Conservation (phyloP, 768 basidiomycete species). For the Cystobasidium tubakii region DNA sequence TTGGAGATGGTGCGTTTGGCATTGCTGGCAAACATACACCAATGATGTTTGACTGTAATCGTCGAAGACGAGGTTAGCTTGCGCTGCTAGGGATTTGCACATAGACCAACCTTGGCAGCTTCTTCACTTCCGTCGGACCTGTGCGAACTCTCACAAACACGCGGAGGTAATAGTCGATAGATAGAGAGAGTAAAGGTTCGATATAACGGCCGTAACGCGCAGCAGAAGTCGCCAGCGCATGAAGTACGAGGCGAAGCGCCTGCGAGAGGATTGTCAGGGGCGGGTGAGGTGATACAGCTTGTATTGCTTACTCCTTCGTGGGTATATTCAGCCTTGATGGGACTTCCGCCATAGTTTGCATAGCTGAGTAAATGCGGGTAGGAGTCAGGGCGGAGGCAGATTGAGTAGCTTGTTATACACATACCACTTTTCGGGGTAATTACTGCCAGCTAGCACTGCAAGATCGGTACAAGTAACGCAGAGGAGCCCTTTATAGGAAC, state of each 20-base stretch:
- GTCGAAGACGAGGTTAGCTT: no score
- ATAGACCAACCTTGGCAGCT: conserved; percentile 61
- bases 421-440: conserved; percentile 95
- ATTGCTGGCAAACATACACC: conserved; percentile 76
- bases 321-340: conserved; percentile 84
- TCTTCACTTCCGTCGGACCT: conserved; percentile 76
- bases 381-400: background rate
- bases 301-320: conserved; percentile 73
- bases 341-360: conserved; percentile 88
- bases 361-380: conserved; percentile 55
- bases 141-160: conserved; percentile 74
- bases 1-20: conserved; percentile 76
- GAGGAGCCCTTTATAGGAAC: conserved; percentile 61
- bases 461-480: conserved; percentile 96
- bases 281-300: background rate
- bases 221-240: conserved; percentile 77
- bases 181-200: conserved; percentile 72
- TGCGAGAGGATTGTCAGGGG: conserved; percentile 47
- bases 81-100: no score
- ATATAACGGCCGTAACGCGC: conserved; percentile 88
- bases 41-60: conserved; percentile 72
- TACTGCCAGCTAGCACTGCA: conserved; percentile 82
- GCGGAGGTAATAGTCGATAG: conserved; percentile 95
- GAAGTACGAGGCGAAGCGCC: conserved; percentile 86
- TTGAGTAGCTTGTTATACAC: conserved; percentile 31